Evolutionary conservation across 2,329 filamentous ascomycete genomes (phyloP).

Genomic region (Fusarium nygamai): DNA sequence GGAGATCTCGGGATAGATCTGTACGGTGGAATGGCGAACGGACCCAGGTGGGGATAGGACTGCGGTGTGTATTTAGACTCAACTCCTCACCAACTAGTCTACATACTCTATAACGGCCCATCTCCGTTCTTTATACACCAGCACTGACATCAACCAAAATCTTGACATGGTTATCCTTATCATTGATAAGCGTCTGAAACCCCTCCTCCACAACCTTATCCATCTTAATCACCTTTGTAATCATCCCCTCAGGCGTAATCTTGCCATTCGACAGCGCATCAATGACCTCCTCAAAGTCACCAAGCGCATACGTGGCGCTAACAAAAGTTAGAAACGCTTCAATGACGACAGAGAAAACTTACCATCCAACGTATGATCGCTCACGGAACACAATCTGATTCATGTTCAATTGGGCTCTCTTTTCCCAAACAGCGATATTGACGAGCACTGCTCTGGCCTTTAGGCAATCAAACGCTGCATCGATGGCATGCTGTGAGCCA

Average conservation of each 20-base stretch:
- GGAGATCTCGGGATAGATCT: not conserved
- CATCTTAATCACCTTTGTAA: constrained; percentile 26
- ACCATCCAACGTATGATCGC: constrained; percentile 17
- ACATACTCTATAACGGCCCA: not conserved
- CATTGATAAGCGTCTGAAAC: constrained; percentile 2
- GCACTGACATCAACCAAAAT: constrained; percentile 14
- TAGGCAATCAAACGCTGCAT: constrained; percentile 9
- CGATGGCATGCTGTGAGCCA: constrained; percentile 3
- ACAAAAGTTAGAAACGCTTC: not conserved
- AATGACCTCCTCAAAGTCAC: constrained; percentile 18
- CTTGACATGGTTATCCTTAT: constrained; percentile 22
- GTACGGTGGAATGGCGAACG: not conserved
- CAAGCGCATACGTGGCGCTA: constrained; percentile 5
- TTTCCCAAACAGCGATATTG: constrained; percentile 20
- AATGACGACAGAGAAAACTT: rapidly evolving
- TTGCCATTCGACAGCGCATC: constrained; percentile 7
- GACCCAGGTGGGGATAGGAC: too few relatives aligned
- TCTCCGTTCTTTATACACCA: not conserved
- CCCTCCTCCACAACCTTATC: constrained; percentile 18
- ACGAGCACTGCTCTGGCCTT: constrained; percentile 8
- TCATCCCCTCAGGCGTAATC: constrained; percentile 9
- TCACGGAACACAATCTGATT: constrained; percentile 23
- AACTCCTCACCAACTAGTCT: not conserved
- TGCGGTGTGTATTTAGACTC: too few relatives aligned
- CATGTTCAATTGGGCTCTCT: constrained; percentile 17